Percentiles rank a stretch among this genome's conserved stretches.
phyloP scores from a whole-genome alignment of 768 basidiomycete species.

The Mycena rosella region DNA sequence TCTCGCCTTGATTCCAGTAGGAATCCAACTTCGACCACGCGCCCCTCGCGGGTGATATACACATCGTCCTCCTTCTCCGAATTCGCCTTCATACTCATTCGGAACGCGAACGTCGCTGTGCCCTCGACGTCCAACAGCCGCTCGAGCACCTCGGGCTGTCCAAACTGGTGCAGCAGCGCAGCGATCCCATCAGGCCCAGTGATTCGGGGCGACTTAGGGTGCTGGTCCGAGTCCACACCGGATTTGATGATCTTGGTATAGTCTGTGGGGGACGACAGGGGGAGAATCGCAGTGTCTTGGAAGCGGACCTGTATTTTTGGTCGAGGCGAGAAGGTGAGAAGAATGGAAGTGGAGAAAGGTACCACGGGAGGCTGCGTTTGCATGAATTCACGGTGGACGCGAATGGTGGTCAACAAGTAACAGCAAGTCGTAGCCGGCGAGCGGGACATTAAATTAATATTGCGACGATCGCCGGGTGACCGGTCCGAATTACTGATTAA shows the following conservation, averaged over 20 bases:
- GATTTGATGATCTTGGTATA: constrained; percentile 1
- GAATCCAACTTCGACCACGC: neutral
- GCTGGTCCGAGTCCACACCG: neutral
- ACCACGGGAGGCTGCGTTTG: neutral
- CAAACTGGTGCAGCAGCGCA: neutral
- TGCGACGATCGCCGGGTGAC: too few species aligned
- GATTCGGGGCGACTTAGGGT: neutral
- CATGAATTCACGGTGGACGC: neutral
- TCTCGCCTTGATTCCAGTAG: neutral
- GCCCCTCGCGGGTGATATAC: neutral
- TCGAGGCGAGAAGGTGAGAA: neutral
- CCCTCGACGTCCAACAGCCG: neutral
- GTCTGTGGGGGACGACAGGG: neutral
- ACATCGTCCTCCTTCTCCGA: neutral
- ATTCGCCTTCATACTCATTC: neutral
- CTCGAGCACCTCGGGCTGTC: neutral
- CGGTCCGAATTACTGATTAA: too few species aligned
- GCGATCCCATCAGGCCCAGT: neutral
- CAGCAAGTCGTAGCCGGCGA: too few species aligned
- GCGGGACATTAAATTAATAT: too few species aligned
- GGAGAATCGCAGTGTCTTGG: neutral
- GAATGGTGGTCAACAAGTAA: neutral
- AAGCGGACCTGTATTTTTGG: neutral
- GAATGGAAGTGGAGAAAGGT: neutral
- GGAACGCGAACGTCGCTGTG: constrained; percentile 1